Conservation (phyloP, 768 basidiomycete species). For the Gymnopilus dilepis region DNA sequence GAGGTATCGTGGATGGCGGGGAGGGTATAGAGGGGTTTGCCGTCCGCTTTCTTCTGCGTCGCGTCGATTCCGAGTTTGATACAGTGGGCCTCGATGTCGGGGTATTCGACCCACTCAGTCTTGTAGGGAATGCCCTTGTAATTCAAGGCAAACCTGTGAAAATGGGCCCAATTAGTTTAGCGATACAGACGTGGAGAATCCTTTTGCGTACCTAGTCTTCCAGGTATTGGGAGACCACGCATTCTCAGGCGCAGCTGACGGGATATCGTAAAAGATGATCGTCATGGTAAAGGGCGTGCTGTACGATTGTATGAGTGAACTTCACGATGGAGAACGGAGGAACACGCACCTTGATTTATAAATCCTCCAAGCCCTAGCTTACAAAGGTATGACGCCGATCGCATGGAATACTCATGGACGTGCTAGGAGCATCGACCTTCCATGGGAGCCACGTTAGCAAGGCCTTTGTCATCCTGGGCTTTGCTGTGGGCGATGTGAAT, state of each 20-base stretch:
- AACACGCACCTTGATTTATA: too few relatives aligned
- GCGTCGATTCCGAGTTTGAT: constrained; percentile 40
- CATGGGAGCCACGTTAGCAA: too few relatives aligned
- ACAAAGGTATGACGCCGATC: too few relatives aligned
- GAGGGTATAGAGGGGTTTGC: constrained; percentile 44
- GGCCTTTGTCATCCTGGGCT: too few relatives aligned
- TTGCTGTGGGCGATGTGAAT: too few relatives aligned
- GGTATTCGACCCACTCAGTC: constrained; percentile 54
- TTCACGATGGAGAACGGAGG: too few relatives aligned
- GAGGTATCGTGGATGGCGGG: constrained; percentile 54
- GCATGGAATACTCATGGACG: too few relatives aligned
- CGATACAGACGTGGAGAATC: neutral
- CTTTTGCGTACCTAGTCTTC: constrained; percentile 38
- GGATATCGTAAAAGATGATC: constrained; percentile 43
- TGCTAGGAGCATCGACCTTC: too few relatives aligned
- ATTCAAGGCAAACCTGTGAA: constrained; percentile 32
- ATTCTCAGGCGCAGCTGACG: constrained; percentile 29
- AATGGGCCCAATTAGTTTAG: neutral
- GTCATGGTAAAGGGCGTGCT: neutral
- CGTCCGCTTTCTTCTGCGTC: constrained; percentile 40
- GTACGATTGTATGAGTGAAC: too few relatives aligned
- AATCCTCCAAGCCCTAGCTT: too few relatives aligned
- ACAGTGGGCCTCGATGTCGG: constrained; percentile 42
- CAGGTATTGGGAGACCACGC: constrained; percentile 43
- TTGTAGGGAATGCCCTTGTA: constrained; percentile 39